A percentile compares a stretch with the other conserved stretches of the same genome.
Evolutionary conservation across 2,329 filamentous ascomycete species (phyloP).

Genomic region (Penicillium sp.): DNA sequence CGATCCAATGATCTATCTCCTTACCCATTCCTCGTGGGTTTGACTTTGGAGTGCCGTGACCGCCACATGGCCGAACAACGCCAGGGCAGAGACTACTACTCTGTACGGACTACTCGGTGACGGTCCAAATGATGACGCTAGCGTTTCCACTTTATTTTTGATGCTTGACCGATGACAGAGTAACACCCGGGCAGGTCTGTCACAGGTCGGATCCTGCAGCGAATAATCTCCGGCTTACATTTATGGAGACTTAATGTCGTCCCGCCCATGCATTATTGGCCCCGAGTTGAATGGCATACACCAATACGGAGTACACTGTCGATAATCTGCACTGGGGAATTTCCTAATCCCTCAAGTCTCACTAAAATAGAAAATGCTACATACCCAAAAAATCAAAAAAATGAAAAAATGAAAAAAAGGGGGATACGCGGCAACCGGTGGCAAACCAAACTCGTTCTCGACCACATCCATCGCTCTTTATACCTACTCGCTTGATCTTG

Average conservation of each 20-base stretch:
- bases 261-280: constrained; percentile 2
- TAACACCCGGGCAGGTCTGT: too few species aligned
- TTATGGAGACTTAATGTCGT: background rate
- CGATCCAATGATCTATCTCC: constrained; percentile 11
- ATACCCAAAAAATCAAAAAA: too few species aligned
- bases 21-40: background rate
- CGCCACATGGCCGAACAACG: background rate
- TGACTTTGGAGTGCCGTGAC: background rate
- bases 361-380: background rate
- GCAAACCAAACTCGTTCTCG: background rate
- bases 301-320: too few species aligned
- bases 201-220: background rate
- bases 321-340: background rate
- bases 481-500: constrained; percentile 17
- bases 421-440: background rate
- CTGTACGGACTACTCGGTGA: constrained; percentile 6
- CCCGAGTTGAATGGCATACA: background rate
- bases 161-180: constrained; percentile 4
- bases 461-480: background rate
- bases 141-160: background rate
- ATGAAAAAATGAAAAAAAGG: background rate
- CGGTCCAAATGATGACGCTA: background rate
- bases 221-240: background rate
- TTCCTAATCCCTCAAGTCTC: background rate
- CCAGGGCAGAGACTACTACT: background rate